Conservation (phyloP, 345 rosid species). For the Schrenkiella parvula region DNA sequence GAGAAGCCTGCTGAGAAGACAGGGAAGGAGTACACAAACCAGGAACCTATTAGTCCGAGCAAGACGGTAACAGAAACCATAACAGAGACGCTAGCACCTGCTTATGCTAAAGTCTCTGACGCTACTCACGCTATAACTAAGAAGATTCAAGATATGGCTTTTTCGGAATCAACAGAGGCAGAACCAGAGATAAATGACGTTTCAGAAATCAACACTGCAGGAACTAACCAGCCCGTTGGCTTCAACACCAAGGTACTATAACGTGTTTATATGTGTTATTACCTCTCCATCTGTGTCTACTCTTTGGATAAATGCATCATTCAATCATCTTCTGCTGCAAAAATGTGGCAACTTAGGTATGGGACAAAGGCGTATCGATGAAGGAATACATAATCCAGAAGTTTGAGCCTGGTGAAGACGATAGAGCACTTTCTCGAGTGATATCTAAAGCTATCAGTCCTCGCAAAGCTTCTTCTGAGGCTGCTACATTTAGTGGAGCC, state of each 20-base stretch:
- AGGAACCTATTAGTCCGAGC: conserved; percentile 29
- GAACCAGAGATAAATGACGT: conserved; percentile 16
- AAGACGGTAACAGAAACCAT: conserved; percentile 41
- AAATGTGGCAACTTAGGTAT: conserved; percentile 25
- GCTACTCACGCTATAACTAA: conserved; percentile 44
- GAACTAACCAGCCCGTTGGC: conserved; percentile 15
- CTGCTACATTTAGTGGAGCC: conserved; percentile 41
- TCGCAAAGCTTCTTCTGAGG: conserved; percentile 39
- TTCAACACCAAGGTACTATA: conserved; percentile 21
- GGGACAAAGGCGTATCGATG: conserved; percentile 79
- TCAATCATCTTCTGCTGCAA: background rate
- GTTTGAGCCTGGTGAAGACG: conserved; percentile 75
- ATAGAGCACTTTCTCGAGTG: conserved; percentile 60
- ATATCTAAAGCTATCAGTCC: conserved; percentile 63
- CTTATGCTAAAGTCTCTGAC: conserved; percentile 43
- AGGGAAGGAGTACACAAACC: background rate
- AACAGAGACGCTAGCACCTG: conserved; percentile 47
- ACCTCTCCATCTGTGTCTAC: background rate
- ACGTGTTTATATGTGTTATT: background rate
- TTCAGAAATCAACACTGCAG: conserved; percentile 23
- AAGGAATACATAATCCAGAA: conserved; percentile 61
- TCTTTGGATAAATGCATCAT: background rate
- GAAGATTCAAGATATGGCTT: conserved; percentile 45
- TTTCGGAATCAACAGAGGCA: conserved; percentile 23
- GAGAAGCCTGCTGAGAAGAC: conserved; percentile 20